These are phyloP conservation scores for Ophiostoma ulmi DNA, from an alignment of 2,329 filamentous ascomycete genomes.

Conservation along the genomic window DNA sequence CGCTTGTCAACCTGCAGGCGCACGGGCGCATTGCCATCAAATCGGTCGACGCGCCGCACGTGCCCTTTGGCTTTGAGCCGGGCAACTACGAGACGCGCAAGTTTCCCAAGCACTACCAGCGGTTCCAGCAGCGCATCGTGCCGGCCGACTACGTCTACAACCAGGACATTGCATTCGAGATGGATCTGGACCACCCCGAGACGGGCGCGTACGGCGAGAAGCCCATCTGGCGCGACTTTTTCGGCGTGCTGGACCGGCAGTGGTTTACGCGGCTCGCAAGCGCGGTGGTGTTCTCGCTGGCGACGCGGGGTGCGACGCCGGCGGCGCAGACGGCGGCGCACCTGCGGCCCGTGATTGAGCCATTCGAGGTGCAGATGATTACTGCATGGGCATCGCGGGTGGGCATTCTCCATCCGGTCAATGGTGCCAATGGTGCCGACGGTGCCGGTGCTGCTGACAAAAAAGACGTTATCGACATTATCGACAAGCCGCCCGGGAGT, in stretches of 20 bases:
- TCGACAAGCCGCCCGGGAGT: slow-evolving; percentile 28
- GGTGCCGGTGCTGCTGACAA: slow-evolving; percentile 27
- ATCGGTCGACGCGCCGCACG: slow-evolving; percentile 51
- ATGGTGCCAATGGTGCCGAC: slow-evolving; percentile 11
- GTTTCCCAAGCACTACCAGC: slow-evolving; percentile 60
- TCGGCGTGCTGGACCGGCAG: slow-evolving; percentile 51
- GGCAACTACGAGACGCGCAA: slow-evolving; percentile 66
- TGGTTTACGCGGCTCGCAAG: slow-evolving; percentile 62
- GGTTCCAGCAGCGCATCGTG: slow-evolving; percentile 56
- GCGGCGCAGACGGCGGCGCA: slow-evolving; percentile 49
- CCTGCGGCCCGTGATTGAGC: slow-evolving; percentile 55
- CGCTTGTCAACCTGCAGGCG: slow-evolving; percentile 60
- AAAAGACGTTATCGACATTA: neutral
- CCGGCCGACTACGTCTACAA: slow-evolving; percentile 52
- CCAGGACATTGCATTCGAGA: slow-evolving; percentile 24
- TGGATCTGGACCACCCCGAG: neutral
- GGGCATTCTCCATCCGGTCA: slow-evolving; percentile 43
- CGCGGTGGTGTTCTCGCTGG: slow-evolving; percentile 57
- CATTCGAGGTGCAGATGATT: slow-evolving; percentile 57
- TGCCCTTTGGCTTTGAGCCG: slow-evolving; percentile 66
- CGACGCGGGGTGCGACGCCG: slow-evolving; percentile 56
- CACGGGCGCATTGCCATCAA: slow-evolving; percentile 51
- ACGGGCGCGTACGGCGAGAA: slow-evolving; percentile 45
- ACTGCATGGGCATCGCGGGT: slow-evolving; percentile 54
- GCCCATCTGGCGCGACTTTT: slow-evolving; percentile 69